Evolutionary conservation across 208 protist species (phyloP).

Genomic region (Entamoeba dispar): DNA sequence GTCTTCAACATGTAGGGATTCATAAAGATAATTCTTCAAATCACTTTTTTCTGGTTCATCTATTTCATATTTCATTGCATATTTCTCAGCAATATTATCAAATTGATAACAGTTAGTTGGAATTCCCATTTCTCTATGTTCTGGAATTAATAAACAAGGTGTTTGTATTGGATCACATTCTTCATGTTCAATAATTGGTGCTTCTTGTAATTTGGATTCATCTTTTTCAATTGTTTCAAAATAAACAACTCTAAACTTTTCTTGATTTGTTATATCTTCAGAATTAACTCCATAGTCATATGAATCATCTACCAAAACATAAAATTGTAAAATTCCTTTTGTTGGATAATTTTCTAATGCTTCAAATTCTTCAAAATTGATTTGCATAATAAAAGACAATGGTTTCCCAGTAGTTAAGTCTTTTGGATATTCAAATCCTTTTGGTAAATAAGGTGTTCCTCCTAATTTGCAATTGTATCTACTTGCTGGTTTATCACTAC

Average conservation of each 20-base stretch:
- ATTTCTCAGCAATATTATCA: neutral
- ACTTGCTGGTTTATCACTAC: too few species aligned
- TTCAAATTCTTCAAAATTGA: neutral
- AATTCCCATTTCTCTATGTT: too few species aligned
- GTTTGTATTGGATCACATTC: too few species aligned
- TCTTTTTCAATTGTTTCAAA: neutral
- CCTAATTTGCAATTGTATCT: neutral
- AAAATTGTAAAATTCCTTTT: neutral
- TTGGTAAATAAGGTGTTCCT: neutral
- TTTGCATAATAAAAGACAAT: neutral
- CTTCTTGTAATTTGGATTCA: neutral
- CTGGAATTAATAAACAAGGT: too few species aligned
- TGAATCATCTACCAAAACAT: neutral
- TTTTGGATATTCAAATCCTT: neutral
- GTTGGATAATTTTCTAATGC: neutral
- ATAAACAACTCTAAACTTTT: neutral
- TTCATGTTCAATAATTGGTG: neutral
- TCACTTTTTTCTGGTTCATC: neutral
- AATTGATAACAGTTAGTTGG: too few species aligned
- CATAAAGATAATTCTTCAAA: neutral
- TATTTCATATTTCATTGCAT: neutral
- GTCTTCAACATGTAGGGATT: neutral
- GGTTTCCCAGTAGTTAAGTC: neutral
- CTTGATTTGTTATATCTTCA: too few species aligned
- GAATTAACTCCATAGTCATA: too few species aligned